Evolutionary conservation across 2,329 filamentous ascomycete species (phyloP).

Genomic region (Monosporascus sp.): DNA sequence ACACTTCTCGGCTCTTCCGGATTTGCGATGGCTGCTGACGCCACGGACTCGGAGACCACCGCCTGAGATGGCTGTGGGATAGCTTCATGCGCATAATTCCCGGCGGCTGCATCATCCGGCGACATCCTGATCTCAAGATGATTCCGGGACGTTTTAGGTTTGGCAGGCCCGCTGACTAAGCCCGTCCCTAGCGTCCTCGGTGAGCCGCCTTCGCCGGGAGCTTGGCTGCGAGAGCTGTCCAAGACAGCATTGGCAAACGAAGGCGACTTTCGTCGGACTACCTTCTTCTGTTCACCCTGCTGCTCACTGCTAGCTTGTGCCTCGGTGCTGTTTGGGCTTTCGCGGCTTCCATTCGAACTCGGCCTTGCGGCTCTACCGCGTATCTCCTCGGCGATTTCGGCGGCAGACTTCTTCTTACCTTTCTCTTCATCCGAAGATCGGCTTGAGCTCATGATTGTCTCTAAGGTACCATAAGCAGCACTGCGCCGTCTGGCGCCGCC

Average conservation of each 20-base stretch:
- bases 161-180: conserved; percentile 50
- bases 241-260: conserved; percentile 43
- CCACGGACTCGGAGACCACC: conserved; percentile 21
- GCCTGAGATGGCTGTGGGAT: conserved; percentile 12
- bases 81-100: conserved; percentile 20
- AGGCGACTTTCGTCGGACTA: conserved; percentile 30
- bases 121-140: conserved; percentile 41
- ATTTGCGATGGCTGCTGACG: conserved; percentile 19
- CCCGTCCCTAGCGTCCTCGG: conserved; percentile 32
- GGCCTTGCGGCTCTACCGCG: conserved; percentile 41
- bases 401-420: conserved; percentile 53
- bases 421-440: conserved; percentile 59
- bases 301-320: conserved; percentile 17
- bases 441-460: conserved; percentile 63
- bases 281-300: conserved; percentile 14
- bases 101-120: conserved; percentile 16
- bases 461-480: conserved; percentile 55
- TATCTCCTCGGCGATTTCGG: conserved; percentile 49
- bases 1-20: conserved; percentile 16
- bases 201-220: conserved; percentile 20
- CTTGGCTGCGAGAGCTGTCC: conserved; percentile 31
- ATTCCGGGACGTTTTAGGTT: conserved; percentile 50
- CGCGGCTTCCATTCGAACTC: conserved; percentile 21
- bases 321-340: conserved; percentile 25
- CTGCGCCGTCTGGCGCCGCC: conserved; percentile 40